Evolutionary conservation across 257 asterid species (phyloP).

Genomic region (Ballota nigra): DNA sequence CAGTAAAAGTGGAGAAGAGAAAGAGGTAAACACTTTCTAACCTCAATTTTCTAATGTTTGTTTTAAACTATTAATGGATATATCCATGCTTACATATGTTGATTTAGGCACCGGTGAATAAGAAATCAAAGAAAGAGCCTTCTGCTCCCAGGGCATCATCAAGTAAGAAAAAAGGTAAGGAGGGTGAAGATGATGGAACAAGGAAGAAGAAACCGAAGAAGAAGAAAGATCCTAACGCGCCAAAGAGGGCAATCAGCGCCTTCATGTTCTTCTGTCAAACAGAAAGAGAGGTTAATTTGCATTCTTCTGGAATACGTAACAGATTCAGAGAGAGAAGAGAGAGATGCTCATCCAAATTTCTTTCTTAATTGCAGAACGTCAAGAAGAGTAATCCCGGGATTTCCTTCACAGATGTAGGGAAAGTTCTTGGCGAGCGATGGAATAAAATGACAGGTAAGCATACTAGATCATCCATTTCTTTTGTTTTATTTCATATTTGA

Average conservation of each 20-base stretch:
- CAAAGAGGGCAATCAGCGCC: conserved; percentile 75
- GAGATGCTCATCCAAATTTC: not conserved
- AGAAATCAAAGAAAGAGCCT: conserved; percentile 58
- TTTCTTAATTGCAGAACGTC: conserved; percentile 45
- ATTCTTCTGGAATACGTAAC: not conserved
- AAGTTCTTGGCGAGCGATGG: conserved; percentile 83
- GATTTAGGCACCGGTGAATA: conserved; percentile 53
- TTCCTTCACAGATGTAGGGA: conserved; percentile 64
- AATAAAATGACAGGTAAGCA: conserved; percentile 71
- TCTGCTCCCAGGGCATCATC: conserved; percentile 49
- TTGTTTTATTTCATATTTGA: not conserved
- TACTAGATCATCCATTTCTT: not conserved
- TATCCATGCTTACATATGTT: conserved; percentile 17
- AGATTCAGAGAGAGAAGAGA: not conserved
- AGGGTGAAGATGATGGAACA: conserved; percentile 57
- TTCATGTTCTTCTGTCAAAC: conserved; percentile 85
- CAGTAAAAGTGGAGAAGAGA: conserved; percentile 57
- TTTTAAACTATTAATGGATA: not conserved
- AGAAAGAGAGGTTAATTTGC: conserved; percentile 75
- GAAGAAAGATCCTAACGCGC: conserved; percentile 96
- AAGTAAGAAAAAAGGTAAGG: conserved; percentile 58
- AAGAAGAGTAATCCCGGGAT: conserved; percentile 74
- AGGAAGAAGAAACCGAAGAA: conserved; percentile 77
- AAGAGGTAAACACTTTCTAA: conserved; percentile 45
- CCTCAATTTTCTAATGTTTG: not conserved